Conservation (phyloP, 2,329 filamentous ascomycete species). For the Epichloe hybrida region DNA sequence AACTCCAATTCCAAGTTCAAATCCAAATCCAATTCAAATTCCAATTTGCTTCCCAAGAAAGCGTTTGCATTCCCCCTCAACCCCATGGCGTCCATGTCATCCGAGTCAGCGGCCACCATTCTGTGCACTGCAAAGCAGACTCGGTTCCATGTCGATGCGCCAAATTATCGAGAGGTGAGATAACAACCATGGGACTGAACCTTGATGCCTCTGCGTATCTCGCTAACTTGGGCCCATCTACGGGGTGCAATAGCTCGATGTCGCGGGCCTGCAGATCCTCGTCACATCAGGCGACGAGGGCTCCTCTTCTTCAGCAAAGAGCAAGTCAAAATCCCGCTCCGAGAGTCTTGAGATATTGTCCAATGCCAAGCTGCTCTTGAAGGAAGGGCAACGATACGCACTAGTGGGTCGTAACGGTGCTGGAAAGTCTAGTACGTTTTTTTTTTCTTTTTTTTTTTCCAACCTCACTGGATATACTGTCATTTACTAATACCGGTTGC, state of each 20-base stretch:
- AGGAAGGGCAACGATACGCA: conserved; percentile 62
- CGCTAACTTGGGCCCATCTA: background rate
- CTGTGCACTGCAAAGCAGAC: conserved; percentile 55
- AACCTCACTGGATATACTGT: background rate
- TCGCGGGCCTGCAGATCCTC: conserved; percentile 60
- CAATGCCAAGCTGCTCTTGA: conserved; percentile 56
- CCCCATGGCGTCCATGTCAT: conserved; percentile 33
- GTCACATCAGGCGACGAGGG: conserved; percentile 34
- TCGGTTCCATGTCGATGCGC: conserved; percentile 45
- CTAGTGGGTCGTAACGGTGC: conserved; percentile 69
- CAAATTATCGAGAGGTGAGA: conserved; percentile 43
- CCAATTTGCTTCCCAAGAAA: background rate
- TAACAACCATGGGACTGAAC: background rate
- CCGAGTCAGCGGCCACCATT: conserved; percentile 39
- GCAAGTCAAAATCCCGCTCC: conserved; percentile 30
- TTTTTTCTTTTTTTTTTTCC: too few relatives aligned
- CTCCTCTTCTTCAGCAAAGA: conserved; percentile 30
- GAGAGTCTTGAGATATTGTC: conserved; percentile 53
- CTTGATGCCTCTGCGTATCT: background rate
- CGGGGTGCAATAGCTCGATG: conserved; percentile 38
- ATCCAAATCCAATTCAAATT: too few relatives aligned
- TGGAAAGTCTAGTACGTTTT: conserved; percentile 59
- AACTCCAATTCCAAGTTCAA: background rate
- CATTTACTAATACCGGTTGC: background rate
- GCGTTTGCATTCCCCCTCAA: background rate